Evolutionary conservation across 805 yeast species (phyloP), one percentile per base, ranked within the genome.

Genomic region (Kluyveromyces starmeri): DNA sequence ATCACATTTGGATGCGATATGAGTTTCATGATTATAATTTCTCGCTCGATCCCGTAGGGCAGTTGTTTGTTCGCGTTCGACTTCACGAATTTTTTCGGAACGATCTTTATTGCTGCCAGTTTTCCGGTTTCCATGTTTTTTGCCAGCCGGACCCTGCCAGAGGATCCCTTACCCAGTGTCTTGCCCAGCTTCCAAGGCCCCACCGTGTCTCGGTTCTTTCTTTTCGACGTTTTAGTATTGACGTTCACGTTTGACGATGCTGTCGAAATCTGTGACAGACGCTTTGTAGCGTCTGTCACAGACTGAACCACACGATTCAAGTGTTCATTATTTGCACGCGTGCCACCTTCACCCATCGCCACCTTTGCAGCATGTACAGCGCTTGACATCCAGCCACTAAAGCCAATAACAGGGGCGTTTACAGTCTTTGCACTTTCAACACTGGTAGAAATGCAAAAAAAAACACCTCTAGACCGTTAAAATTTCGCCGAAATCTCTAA

Each of bases 11-110:
- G 85, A 58, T 92, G 97, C 40, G 92, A 83, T 29, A 92, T 74
- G 27, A 92, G 68, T 61, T 92, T 92, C 98, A 89, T 92, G 47
- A 92, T 92, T 48, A 92, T 88, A 43, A 92, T 94, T 56, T 92
- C 98, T 45, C 97, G 73, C 61, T 92, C 98, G 28, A 92, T 89
- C 25, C 98, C 98, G 55, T 89, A 86, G 3, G 96, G 95, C 38
- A 83, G 68, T 15, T 31, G 27, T 45, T 3, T 62, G 60, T 45
- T 51, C 53, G 39, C 44, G 42, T 38, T 30, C 14, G 28, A 23
- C 15, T 24, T 22, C 14, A 31, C 34, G 13, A 52, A 17, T 47
- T 52, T 68, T 53, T 82, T 82, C 20, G 86, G 79, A 1, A 82
- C 86, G 27, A 83, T 85, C 54, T 83, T 83, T 15, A 83, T 84